Base-by-base conservation (phyloP, 164 flowering plant genomes). In the Aristolochia fimbriata region DNA sequence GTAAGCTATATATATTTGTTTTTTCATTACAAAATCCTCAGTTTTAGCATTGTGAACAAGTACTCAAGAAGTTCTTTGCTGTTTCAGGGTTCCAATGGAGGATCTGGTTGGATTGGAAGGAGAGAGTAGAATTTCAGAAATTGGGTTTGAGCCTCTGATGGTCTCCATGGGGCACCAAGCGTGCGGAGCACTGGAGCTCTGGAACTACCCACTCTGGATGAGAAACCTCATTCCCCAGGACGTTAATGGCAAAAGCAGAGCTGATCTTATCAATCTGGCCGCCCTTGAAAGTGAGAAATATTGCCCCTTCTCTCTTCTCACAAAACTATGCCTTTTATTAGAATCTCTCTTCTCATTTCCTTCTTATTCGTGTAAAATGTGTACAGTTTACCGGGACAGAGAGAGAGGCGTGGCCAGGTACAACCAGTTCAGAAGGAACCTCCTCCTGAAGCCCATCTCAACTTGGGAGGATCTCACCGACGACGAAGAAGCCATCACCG, bases 121-220 rank as follows among this genome's bases (percentile, higher is more conserved):
- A 27, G 74, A 73, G 57, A 66, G 63, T 59, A 33, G 37, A 0
- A 21, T 73, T 15, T 27, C 67, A 1, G 57, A 61, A 21, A 77
- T 79, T 61, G 79, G 80, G 22, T 62, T 79, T 17, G 55, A 54
- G 52, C 31, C 14, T 45, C 71, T 56, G 60, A 60, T 79, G 67
- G 76, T 76, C 6, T 79, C 83, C 3, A 79, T 76, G 83, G 83
- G 83, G 21, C 83, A 79, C 59, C 80, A 79, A 58, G 62, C 78
- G 13, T 61, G 77, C 59, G 83, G 83, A 1, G 75, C 83, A 0
- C 72, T 73, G 21, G 67, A 63, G 60, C 71, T 79, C 0, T 76
- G 68, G 71, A 79, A 79, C 48, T 79, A 74, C 58, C 83, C 80
- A 4, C 19, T 10, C 27, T 79, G 73, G 71, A 27, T 79, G 27